phyloP scores from a whole-genome alignment of 768 basidiomycete species.

The Pisolithus microcarpus region DNA sequence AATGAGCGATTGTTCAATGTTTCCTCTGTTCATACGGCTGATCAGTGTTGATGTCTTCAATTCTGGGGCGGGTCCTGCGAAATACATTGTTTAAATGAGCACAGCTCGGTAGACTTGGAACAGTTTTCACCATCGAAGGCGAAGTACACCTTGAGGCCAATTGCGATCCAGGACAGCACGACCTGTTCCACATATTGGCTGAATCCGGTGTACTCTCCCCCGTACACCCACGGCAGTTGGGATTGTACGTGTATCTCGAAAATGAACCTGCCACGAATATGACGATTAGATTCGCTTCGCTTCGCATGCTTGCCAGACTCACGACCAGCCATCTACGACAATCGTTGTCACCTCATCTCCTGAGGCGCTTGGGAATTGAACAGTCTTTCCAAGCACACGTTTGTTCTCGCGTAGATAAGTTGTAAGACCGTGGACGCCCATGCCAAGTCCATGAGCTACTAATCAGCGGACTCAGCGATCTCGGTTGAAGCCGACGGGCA shows the following conservation, averaged over 20 bases:
- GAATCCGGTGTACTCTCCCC: constrained; percentile 69
- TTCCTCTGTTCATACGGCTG: constrained; percentile 49
- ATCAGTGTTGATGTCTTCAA: constrained; percentile 66
- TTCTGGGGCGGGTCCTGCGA: constrained; percentile 58
- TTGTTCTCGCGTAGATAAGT: constrained; percentile 45
- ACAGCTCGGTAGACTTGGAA: constrained; percentile 13
- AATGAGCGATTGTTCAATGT: constrained; percentile 55
- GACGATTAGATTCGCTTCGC: constrained; percentile 7
- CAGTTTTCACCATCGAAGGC: constrained; percentile 68
- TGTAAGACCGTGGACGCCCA: constrained; percentile 49
- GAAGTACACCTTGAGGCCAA: constrained; percentile 61
- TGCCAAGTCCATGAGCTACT: constrained; percentile 14
- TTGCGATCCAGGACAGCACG: constrained; percentile 59
- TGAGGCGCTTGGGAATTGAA: constrained; percentile 21
- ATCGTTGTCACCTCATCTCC: constrained; percentile 33
- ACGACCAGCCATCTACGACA: constrained; percentile 87
- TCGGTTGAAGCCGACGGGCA: not conserved
- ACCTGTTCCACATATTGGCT: constrained; percentile 39
- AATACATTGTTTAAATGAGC: constrained; percentile 8
- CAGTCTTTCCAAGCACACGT: constrained; percentile 31
- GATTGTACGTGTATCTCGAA: constrained; percentile 57
- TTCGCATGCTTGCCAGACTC: constrained; percentile 28
- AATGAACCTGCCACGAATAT: constrained; percentile 51
- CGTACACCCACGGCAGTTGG: constrained; percentile 75
- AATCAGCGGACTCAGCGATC: too few species aligned